Base-by-base conservation (phyloP, 164 flowering plant species). In the Magnolia officinalis region DNA sequence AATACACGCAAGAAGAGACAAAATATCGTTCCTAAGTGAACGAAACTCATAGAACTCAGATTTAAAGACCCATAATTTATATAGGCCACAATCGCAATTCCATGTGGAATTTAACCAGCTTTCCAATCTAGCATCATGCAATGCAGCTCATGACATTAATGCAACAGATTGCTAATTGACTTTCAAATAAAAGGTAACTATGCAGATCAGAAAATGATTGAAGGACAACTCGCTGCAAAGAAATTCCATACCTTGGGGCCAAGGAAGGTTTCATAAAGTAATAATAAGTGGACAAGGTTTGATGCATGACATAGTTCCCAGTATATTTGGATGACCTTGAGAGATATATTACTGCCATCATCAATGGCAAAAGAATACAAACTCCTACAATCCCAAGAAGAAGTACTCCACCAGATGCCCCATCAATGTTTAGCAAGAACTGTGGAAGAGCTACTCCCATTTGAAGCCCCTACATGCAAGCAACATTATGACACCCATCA, bases 361-460 rank as follows among this genome's bases (percentile, higher is more conserved):
- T 82, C 86, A 96, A 80, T 26, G 99, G 98, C 87, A 96, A 84
- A 71, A 96, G 88, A 83, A 96, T 96, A 78, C 98, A 91, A 70
- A 92, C 87, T 73, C 97, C 98, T 79, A 92, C 98, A 70, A 96
- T 94, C 84, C 95, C 91, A 65, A 92, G 90, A 49, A 96, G 76
- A 70, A 96, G 88, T 74, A 96, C 80, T 73, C 99, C 99, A 81
- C 96, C 93, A 72, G 96, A 94, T 84, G 97, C 89, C n/a, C 97
- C 99, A 83, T 91, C 98, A 80, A 89, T 87, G 81, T 92, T 86
- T 24, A 96, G 83, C 81, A 96, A 82, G 86, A 96, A 96, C 79
- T 90, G 89, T 72, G 99, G 99, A 52, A 96, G 97, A 70, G 99
- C 99, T 75, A 96, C 89, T 74, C 99, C 97, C 97, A 96, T 92